Conservation (phyloP, 2,329 filamentous ascomycete genomes). For the Didymella exigua region DNA sequence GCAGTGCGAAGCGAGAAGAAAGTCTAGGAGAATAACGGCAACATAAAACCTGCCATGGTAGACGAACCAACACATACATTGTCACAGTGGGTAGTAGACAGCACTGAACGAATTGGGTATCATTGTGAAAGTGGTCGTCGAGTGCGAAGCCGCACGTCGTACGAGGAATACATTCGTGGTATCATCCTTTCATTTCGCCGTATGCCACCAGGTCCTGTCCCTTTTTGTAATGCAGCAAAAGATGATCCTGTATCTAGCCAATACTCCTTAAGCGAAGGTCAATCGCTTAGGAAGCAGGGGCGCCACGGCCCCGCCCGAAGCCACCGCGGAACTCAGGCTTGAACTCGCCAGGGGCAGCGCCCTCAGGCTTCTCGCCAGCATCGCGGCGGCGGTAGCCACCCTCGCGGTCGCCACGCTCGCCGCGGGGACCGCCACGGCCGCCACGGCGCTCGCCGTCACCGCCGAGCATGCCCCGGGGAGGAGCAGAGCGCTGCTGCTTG, state of each 20-base stretch:
- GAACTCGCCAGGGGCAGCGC: conserved; percentile 50
- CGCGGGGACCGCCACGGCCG: conserved; percentile 74
- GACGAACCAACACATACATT: not conserved
- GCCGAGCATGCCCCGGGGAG: conserved; percentile 97
- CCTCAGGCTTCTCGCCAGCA: conserved; percentile 56
- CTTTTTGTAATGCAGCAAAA: conserved; percentile 45
- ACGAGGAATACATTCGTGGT: conserved; percentile 45
- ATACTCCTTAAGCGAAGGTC: conserved; percentile 28
- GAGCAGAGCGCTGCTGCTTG: conserved; percentile 99
- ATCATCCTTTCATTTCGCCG: conserved; percentile 48
- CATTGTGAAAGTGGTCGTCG: conserved; percentile 42
- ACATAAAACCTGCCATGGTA: not conserved
- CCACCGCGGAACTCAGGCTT: conserved; percentile 53
- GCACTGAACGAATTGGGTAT: conserved; percentile 45
- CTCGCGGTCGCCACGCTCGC: conserved; percentile 63
- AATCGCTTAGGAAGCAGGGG: conserved; percentile 46
- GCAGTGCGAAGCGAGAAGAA: not conserved
- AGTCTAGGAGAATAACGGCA: not conserved
- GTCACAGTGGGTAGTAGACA: not conserved
- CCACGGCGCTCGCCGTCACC: conserved; percentile 79
- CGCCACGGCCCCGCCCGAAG: conserved; percentile 48
- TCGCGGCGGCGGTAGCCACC: conserved; percentile 89
- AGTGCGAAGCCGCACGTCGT: conserved; percentile 32
- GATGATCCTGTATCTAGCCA: conserved; percentile 30
- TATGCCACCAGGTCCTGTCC: conserved; percentile 41